Percentiles rank a stretch among this genome's conserved stretches.
Evolutionary conservation across 75 land plant species (phyloP).

Genomic region (Isoetes taiwanensis): DNA sequence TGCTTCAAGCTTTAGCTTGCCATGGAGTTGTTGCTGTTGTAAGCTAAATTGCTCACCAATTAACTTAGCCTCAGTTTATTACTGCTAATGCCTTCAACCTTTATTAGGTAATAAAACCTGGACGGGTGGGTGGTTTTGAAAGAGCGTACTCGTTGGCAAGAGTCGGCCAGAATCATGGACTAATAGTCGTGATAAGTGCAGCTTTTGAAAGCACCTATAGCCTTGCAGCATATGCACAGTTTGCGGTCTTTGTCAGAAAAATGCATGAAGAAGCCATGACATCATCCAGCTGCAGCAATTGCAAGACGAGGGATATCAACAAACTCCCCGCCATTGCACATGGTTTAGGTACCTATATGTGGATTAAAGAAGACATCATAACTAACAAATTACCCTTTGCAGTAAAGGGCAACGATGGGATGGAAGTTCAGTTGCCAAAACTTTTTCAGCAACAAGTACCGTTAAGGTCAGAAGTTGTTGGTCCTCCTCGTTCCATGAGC

Average conservation of each 20-base stretch:
- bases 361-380: conserved; percentile 65
- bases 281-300: conserved; percentile 11
- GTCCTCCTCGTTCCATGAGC: too few relatives aligned
- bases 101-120: conserved; percentile 89
- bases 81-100: background rate
- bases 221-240: conserved; percentile 66
- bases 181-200: conserved; percentile 65
- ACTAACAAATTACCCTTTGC: conserved; percentile 23
- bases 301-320: background rate
- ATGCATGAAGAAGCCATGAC: conserved; percentile 15
- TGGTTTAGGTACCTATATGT: conserved; percentile 89
- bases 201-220: conserved; percentile 79
- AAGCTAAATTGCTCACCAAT: conserved; percentile 14
- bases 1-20: conserved; percentile 34
- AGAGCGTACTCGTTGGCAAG: conserved; percentile 49
- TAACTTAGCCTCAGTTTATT: background rate
- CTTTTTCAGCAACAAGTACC: too few relatives aligned
- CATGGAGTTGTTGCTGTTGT: conserved; percentile 70
- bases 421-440: too few relatives aligned
- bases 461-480: too few relatives aligned
- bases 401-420: conserved; percentile 17
- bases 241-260: conserved; percentile 51
- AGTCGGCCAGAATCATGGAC: conserved; percentile 64
- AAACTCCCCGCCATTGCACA: conserved; percentile 40
- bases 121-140: conserved; percentile 88